Base-by-base conservation (phyloP, 2,329 filamentous ascomycete genomes). In the Exophiala xenobiotica region DNA sequence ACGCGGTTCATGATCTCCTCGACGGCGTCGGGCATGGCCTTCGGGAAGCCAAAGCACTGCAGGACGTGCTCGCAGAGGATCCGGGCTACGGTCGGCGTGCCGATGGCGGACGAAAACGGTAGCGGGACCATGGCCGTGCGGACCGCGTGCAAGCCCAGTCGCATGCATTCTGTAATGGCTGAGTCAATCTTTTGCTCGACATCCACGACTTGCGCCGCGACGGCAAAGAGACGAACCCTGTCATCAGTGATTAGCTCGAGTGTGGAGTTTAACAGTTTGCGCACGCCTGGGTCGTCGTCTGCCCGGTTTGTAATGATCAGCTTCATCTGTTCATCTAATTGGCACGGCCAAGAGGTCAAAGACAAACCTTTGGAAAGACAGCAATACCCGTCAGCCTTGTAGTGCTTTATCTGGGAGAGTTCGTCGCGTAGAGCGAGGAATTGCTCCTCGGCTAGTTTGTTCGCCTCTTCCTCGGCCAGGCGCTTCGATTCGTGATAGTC, bases 161-260 rank as follows among this genome's bases (percentile, higher is more conserved):
- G 59, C 61, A 65, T 66, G 37, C 63, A 61, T 59, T 68, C 64
- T 58, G 56, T 61, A 31, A 68, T 54, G 20, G 66, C 66, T 40
- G 65, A 54, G 51, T 68, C 64, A 57, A 68, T 61, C 53, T 68
- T 68, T 43, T 68, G 63, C 51, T 67, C 64, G 49, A 67, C 65
- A 47, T 63, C 60, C 5, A 63, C 61, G 24, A 66, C 63, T 56
- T 68, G 66, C n/a, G 66, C 65, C 20, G 63, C 62, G 23, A 68
- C 62, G 52, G 64, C 67, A 56, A 67, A 63, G 39, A 67, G 49
- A 57, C 64, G 64, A 42, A 67, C 64, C 58, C 63, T 64, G 42
- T 67, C 66, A 46, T 64, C 60, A 42, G 61, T 60, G 46, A 68
- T 66, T 51, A 62, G 61, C 33, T 62, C 62, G 14, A 65, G 62